Percentiles rank a stretch among this genome's conserved stretches.
Conservation (phyloP, 352 stramenopile genomes). For the Thraustochytrium striatum region DNA sequence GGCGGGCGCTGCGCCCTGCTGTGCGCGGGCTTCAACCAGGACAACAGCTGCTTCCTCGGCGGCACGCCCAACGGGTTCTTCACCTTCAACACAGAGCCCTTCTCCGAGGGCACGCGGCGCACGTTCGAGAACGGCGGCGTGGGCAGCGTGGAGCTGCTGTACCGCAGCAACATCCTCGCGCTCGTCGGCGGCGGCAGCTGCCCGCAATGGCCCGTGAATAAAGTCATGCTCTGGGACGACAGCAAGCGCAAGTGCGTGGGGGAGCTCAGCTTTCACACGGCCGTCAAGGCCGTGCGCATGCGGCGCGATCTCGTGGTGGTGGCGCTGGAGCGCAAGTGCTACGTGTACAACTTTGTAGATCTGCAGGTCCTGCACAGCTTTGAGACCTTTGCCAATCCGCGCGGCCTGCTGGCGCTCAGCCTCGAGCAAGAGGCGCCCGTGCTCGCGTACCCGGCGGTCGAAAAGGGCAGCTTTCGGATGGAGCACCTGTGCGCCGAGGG, state of each 20-base stretch:
- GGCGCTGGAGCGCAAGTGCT: slow-evolving; percentile 91
- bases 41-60: slow-evolving; percentile 85
- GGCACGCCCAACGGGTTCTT: slow-evolving; percentile 93
- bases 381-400: slow-evolving; percentile 95
- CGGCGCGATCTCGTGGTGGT: slow-evolving; percentile 93
- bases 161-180: slow-evolving; percentile 95
- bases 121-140: slow-evolving; percentile 69
- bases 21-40: slow-evolving; percentile 90
- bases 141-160: slow-evolving; percentile 98
- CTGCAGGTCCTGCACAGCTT: slow-evolving; percentile 95
- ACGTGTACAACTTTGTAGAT: slow-evolving; percentile 96
- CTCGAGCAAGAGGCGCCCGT: slow-evolving; percentile 83
- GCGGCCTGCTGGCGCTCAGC: slow-evolving; percentile 87
- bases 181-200: slow-evolving; percentile 83
- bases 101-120: slow-evolving; percentile 92
- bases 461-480: slow-evolving; percentile 58
- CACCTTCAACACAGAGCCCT: slow-evolving; percentile 97
- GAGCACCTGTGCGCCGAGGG: slow-evolving; percentile 62
- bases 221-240: slow-evolving; percentile 99
- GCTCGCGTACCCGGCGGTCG: slow-evolving; percentile 87
- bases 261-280: slow-evolving; percentile 93
- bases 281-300: slow-evolving; percentile 91
- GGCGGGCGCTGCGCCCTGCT: slow-evolving; percentile 67
- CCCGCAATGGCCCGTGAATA: slow-evolving; percentile 90
- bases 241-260: slow-evolving; percentile 94